Evolutionary conservation across 352 stramenopile species (phyloP), one percentile per base, ranked within the genome.

Genomic region (Thraustochytrium striatum): DNA sequence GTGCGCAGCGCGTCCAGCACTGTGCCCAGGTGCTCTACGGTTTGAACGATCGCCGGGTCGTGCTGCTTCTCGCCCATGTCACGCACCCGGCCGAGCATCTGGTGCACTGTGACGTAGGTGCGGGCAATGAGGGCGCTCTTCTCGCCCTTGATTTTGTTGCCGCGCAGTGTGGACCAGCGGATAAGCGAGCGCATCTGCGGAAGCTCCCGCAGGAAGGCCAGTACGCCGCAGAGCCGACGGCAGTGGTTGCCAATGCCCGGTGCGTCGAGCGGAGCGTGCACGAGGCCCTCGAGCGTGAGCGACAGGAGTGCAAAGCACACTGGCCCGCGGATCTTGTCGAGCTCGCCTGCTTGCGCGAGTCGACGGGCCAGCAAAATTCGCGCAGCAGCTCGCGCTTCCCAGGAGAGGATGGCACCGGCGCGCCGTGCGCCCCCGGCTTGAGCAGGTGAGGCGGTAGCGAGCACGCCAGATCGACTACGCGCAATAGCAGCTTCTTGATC

Each of bases 341-440:
- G 44, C 65, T 75, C 65, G 30, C 65, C 65, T 75, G 65, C 19
- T 43, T 8, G 19, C 52, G 44, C 0, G 44, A 32, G 41, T 75
- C 65, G 8, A 75, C 65, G 50, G 65, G 65, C 65, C 65, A 75
- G 50, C 65, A 75, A 30, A 75, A 75, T n/a, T 75, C 65, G 2
- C 65, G 44, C n/a, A 16, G 50, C 7, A 75, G 35, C 9, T 58
- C 44, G 28, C 16, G 35, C 13, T n/a, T 75, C 52, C 9, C 32
- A 21, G 16, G 30, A 32, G 0, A 62, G 30, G 25, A 30, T 75
- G 11, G 30, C 21, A 11, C 19, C 28, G 65, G 68, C 39, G 52
- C 39, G 3, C 30, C 21, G 33, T 61, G 30, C 9, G 21, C 35
- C 8, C 52, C 65, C 19, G 44, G 35, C 43, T 47, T 25, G 36